Base-by-base conservation (phyloP, 179 eudicot genomes). In the Amaranthus tricolor region DNA sequence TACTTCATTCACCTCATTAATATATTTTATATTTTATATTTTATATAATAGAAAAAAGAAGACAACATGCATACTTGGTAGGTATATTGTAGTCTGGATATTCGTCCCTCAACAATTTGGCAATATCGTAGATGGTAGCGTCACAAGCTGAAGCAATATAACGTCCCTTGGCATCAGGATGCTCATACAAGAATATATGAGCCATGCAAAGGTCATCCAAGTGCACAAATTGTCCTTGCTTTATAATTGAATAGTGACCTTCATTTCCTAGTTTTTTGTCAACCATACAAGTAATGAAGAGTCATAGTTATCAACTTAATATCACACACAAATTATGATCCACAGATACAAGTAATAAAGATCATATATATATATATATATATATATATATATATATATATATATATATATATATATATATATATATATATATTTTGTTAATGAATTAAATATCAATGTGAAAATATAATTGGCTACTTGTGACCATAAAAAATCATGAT, bases 131-230 rank as follows among this genome's bases (percentile, higher is more conserved):
- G 31, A 94, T 92, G 74, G 97, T 92, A 19, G 87, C 92, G 51
- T 92, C 90, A 72, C 91, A 84, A 14, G 94, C 85, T 6, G 97
- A 94, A 76, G 97, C 90, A 66, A 94, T 85, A 81, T 85, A 94
- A 64, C 98, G 94, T 12, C 98, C 98, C 43, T 86, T 72, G 0
- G 94, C 93, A 21, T 83, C 73, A 16, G 92, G 91, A 21, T 86
- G 76, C 85, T 94, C 98, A 55, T 79, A 92, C 82, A 94, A 74
- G 88, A 83, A 92, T 66, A 94, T 90, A 72, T 92, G 98, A 47
- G 93, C 82, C 87, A 90, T 91, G 61, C 97, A 92, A 13, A 94
- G 87, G 77, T 94, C 98, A 68, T 94, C 98, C 53, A 92, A 62
- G 77, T 94, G 98, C 75, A 94, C 96, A 76, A 75, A 94, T 48